A percentile compares a stretch with the other conserved stretches of the same genome.
These are phyloP conservation scores for Limtongozyma cylindracea DNA, from an alignment of 805 yeast species.

Conservation along the genomic window DNA sequence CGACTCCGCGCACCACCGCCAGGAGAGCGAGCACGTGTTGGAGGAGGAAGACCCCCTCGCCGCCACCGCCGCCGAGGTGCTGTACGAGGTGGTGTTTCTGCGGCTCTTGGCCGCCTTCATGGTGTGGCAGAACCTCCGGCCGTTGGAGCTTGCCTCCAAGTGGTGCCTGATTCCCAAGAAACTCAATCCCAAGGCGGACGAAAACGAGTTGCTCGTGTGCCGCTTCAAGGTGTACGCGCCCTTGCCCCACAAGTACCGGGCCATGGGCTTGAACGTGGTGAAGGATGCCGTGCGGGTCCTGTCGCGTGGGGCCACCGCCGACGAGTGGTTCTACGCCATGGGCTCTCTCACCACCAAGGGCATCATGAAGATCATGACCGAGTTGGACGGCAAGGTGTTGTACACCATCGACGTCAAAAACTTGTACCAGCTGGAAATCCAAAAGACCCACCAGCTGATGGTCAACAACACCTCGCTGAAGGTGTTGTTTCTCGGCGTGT, in stretches of 20 bases:
- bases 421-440: slow-evolving; percentile 31
- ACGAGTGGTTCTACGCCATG: slow-evolving; percentile 53
- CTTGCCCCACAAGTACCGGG: slow-evolving; percentile 7
- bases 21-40: too few relatives aligned
- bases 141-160: slow-evolving; percentile 26
- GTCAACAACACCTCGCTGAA: slow-evolving; percentile 34
- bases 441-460: slow-evolving; percentile 36
- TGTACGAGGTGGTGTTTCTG: slow-evolving; percentile 13
- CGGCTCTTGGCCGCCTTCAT: slow-evolving; percentile 17
- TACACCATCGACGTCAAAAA: slow-evolving; percentile 29
- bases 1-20: too few relatives aligned
- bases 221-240: slow-evolving; percentile 47
- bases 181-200: slow-evolving; percentile 3
- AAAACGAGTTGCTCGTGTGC: slow-evolving; percentile 25
- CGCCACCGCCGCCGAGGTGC: too few relatives aligned
- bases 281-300: too few relatives aligned
- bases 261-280: slow-evolving; percentile 1
- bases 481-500: slow-evolving; percentile 28
- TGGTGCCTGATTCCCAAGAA: slow-evolving; percentile 18
- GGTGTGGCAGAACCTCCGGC: slow-evolving; percentile 30
- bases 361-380: slow-evolving; percentile 27
- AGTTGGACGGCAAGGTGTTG: slow-evolving; percentile 34
- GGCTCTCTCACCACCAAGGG: slow-evolving; percentile 47
- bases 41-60: too few relatives aligned
- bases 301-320: too few relatives aligned